Evolutionary conservation across 768 basidiomycete species (phyloP), one percentile per base, ranked within the genome.

Genomic region (Tricholoma bakamatsutake): DNA sequence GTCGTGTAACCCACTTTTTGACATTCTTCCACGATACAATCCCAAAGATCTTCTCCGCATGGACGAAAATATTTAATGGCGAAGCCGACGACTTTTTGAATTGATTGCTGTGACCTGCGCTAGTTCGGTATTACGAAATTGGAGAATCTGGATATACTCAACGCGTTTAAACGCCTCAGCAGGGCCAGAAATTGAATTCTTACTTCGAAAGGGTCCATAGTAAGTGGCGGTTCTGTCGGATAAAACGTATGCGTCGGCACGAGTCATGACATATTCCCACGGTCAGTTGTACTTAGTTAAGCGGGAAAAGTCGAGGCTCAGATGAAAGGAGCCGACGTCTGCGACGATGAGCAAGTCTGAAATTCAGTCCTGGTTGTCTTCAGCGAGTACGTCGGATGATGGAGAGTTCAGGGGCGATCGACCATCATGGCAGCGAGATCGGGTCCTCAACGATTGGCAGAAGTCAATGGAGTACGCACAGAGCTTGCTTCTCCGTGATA

Each of bases 31-130:
- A 93, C 71, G 37, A 96, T 81, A 62, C 93, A 95, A 62, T 95
- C 93, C 94, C 93, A 96, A 10, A 96, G 69, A 68, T 97, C 93
- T 63, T 96, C 93, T 5, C 90, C 93, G 54, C 92, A 94, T 55
- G 80, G 80, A 5, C 86, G 76, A 53, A 88, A 93, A 64, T 89
- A 86, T 67, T 93, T 93, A 54, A 94, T 76, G 0, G 92, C 90
- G 63, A 85, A 95, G 8, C 80, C 77, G 31, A 95, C 93, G 34
- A 90, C 87, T 68, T 88, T 90, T 69, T 91, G 89, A 52, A 95
- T 94, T 11, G 90, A 93, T 64, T 84, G 85, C 64, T 93, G 91
- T 28, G 91, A 85, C 62, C 89, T 92, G 65, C 50, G 57, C 64
- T 67, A 58, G 60, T 58, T 63, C 53, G 39, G 55, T 50, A 58